Base-by-base conservation (phyloP, 805 yeast species). In the Hanseniaspora lindneri region DNA sequence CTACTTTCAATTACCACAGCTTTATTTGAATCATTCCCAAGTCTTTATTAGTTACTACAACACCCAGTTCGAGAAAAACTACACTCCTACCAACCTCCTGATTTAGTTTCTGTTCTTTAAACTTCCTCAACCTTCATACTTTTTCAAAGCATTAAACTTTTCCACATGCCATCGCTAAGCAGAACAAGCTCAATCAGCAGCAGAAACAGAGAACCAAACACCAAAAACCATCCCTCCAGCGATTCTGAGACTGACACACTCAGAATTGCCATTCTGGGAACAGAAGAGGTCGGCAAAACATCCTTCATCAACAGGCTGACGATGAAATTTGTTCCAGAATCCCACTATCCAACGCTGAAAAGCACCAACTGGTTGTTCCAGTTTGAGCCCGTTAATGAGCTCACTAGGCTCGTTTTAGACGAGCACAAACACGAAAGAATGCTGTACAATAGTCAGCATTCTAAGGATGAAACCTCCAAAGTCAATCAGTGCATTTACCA, bases 311-410 rank as follows among this genome's bases (percentile, higher is more conserved):
- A 76, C 47, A 65, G 72, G 42, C 54, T 78, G 14, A 66, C 71
- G 1, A 63, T 72, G 19, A 72, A 73, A 23, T 66, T 68, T 23
- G 76, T 72, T 49, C 69, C 76, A 43, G 87, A 80, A 51, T 81
- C 82, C 0, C 80, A 83, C 59, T 83, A 83, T 56, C 94, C 92
- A 4, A 83, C 89, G 3, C 67, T 73, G 39, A 73, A 70, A 49
- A 77, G 78, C 50, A 74, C 74, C 3, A 76, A 85, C 23, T 67
- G 77, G 50, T 59, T 81, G 34, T 70, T 79, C 51, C 76, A 75
- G 17, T 82, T 69, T 56, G 60, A 57, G 5, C 78, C 88, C 0
- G 47, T 41, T 8, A 56, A 56, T 16, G 54, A 53, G 0, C 53
- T 59, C 16, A 64, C 76, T 0, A 63, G 70, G 29, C 64, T 73